These are phyloP conservation scores for Inga laurina DNA, from an alignment of 306 rosid genomes.

Conservation along the genomic window DNA sequence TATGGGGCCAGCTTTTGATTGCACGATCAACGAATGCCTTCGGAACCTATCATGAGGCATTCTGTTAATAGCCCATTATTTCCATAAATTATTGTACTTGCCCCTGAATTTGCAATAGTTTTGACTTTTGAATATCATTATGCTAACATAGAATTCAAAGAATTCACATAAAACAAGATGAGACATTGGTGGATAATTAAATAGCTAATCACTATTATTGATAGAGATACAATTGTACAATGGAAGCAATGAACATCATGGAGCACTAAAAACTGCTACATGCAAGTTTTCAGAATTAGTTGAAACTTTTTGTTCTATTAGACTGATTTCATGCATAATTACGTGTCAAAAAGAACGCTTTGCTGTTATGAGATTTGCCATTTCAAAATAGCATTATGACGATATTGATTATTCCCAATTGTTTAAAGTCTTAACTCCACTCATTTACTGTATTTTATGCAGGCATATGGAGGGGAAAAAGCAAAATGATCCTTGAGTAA, in stretches of 20 bases:
- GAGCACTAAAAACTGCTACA: not conserved
- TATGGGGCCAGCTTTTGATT: conserved; percentile 82
- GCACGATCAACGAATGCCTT: conserved; percentile 50
- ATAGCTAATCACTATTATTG: not conserved
- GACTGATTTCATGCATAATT: not conserved
- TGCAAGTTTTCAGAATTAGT: not conserved
- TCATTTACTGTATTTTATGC: not conserved
- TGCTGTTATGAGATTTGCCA: not conserved
- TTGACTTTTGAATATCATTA: not conserved
- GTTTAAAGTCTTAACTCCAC: not conserved
- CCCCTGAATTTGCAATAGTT: not conserved
- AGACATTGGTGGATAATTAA: not conserved
- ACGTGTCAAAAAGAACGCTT: not conserved
- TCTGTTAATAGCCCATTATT: conserved; percentile 14
- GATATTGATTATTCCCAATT: not conserved
- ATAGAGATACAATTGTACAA: not conserved
- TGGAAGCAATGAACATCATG: not conserved
- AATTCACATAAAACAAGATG: not conserved
- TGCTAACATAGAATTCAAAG: not conserved
- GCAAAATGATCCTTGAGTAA: not conserved
- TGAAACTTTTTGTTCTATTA: not conserved
- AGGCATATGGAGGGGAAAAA: not conserved
- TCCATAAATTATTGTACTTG: conserved; percentile 20
- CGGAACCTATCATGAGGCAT: conserved; percentile 59
- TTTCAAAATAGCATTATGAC: not conserved